phyloP scores from a whole-genome alignment of 1,139 yeast genomes.

The Lodderomyces jiufengensis region DNA sequence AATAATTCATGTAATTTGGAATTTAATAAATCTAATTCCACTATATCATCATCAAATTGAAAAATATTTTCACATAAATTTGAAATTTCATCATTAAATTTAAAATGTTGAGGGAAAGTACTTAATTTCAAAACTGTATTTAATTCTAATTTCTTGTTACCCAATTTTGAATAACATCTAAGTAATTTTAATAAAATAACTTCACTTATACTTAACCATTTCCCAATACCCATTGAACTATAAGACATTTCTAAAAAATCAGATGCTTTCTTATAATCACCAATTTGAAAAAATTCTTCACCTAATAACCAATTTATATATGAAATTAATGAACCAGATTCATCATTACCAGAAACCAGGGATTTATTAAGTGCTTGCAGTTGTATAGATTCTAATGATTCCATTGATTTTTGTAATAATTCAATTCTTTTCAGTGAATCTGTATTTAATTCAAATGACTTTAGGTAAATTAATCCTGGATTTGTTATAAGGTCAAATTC shows the following conservation, averaged over 20 bases:
- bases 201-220: constrained; percentile 11
- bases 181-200: constrained; percentile 13
- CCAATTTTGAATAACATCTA: constrained; percentile 10
- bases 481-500: constrained; percentile 25
- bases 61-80: constrained; percentile 2
- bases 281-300: constrained; percentile 31
- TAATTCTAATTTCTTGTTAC: constrained; percentile 8
- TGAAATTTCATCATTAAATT: neutral
- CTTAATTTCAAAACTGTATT: constrained; percentile 13
- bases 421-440: constrained; percentile 15
- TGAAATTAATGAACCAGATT: constrained; percentile 10
- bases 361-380: constrained; percentile 7
- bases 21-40: constrained; percentile 11
- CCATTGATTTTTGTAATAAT: constrained; percentile 32
- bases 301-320: constrained; percentile 50
- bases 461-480: constrained; percentile 28
- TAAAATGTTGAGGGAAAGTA: constrained; percentile 5
- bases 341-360: constrained; percentile 10
- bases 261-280: constrained; percentile 8
- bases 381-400: constrained; percentile 18
- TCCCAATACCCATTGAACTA: constrained; percentile 7
- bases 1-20: constrained; percentile 13
- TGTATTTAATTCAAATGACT: constrained; percentile 17
- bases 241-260: constrained; percentile 13
- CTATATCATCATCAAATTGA: neutral